A percentile compares a stretch with the other conserved stretches of the same genome.
Conservation (phyloP, 805 yeast genomes). For the Barnettozyma botsteinii region DNA sequence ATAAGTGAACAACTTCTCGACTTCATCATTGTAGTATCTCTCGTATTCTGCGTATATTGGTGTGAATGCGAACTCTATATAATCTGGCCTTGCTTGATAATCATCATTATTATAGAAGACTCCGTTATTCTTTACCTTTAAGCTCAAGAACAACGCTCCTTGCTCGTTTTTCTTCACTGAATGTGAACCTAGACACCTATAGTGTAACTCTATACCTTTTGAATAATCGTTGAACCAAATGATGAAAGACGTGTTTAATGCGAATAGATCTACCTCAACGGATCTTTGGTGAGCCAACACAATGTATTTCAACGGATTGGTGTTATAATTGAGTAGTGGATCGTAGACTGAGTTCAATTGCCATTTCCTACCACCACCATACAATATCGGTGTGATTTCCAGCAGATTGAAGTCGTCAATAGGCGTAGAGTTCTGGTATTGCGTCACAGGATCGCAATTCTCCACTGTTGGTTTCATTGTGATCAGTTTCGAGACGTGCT, state of each 20-base stretch:
- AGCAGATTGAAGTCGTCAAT: slow-evolving; percentile 14
- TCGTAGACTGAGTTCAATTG: slow-evolving; percentile 11
- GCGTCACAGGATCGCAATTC: slow-evolving; percentile 24
- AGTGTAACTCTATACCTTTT: slow-evolving; percentile 34
- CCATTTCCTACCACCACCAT: slow-evolving; percentile 39
- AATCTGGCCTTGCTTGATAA: neutral
- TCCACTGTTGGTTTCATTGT: slow-evolving; percentile 31
- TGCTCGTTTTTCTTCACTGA: slow-evolving; percentile 13
- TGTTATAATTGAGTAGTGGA: neutral
- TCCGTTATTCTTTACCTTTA: slow-evolving; percentile 13
- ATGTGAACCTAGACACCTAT: slow-evolving; percentile 21
- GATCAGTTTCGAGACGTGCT: slow-evolving; percentile 4
- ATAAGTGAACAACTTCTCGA: slow-evolving; percentile 33
- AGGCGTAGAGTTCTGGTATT: slow-evolving; percentile 16
- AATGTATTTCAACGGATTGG: slow-evolving; percentile 10
- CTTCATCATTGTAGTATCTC: slow-evolving; percentile 29
- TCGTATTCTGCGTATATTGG: slow-evolving; percentile 34
- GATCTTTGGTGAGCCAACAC: slow-evolving; percentile 12
- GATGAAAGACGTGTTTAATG: slow-evolving; percentile 31
- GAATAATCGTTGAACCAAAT: slow-evolving; percentile 34
- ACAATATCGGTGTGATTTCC: slow-evolving; percentile 28
- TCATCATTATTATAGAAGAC: slow-evolving; percentile 11
- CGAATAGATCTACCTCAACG: slow-evolving; percentile 31
- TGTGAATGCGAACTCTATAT: slow-evolving; percentile 28
- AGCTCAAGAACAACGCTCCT: slow-evolving; percentile 9